Percentiles rank a stretch among this genome's conserved stretches.
Evolutionary conservation across 2,329 filamentous ascomycete genomes (phyloP).

Genomic region (Bipolaris zeicola): DNA sequence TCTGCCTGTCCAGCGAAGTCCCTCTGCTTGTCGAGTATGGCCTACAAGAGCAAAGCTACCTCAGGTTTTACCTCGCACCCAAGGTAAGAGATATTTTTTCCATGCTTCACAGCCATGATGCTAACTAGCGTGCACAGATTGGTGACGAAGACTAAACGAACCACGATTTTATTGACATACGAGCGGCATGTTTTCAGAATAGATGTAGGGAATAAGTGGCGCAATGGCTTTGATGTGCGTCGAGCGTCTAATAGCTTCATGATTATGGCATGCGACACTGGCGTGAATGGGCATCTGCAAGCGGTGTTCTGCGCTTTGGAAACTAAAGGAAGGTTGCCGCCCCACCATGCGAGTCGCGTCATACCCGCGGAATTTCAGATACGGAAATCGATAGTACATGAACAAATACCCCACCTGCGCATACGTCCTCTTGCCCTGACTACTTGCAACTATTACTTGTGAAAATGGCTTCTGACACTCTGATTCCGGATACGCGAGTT

Average conservation of each 20-base stretch:
- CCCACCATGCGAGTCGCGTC: constrained; percentile 42
- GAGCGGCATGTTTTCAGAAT: constrained; percentile 35
- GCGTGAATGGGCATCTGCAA: constrained; percentile 25
- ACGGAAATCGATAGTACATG: constrained; percentile 38
- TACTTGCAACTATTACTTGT: constrained; percentile 5
- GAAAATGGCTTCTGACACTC: constrained; percentile 42
- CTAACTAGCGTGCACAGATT: constrained; percentile 65
- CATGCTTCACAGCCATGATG: background rate
- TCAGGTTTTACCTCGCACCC: constrained; percentile 96
- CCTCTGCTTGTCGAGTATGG: constrained; percentile 93
- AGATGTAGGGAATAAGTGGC: constrained; percentile 31
- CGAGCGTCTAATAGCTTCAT: constrained; percentile 29
- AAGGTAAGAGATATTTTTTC: constrained; percentile 69
- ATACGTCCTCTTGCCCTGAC: background rate
- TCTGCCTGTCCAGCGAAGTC: constrained; percentile 95
- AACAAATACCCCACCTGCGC: constrained; percentile 12
- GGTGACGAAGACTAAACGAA: constrained; percentile 65
- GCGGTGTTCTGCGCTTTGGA: constrained; percentile 25
- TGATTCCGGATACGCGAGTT: constrained; percentile 69
- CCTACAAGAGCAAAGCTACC: constrained; percentile 81
- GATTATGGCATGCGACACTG: constrained; percentile 22
- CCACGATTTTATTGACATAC: constrained; percentile 25
- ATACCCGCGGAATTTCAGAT: constrained; percentile 43
- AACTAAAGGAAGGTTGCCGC: constrained; percentile 26
- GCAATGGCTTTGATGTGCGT: constrained; percentile 36